Percentiles rank a stretch among this genome's conserved stretches.
phyloP scores from a whole-genome alignment of 352 stramenopile genomes.

The Phytophthora citricola region DNA sequence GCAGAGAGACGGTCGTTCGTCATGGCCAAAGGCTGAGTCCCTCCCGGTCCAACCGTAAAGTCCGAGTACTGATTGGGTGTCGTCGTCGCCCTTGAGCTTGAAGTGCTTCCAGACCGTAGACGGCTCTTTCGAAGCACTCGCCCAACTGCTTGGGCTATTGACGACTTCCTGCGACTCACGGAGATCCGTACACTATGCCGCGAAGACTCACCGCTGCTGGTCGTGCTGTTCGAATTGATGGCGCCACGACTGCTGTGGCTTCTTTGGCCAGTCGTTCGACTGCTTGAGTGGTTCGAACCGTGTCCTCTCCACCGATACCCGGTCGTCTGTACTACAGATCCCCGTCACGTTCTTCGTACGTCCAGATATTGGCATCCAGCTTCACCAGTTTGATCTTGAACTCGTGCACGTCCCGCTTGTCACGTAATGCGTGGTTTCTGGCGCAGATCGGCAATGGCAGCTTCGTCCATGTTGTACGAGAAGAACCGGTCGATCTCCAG shows the following conservation, averaged over 20 bases:
- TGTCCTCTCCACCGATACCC: conserved; percentile 35
- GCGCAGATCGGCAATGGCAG: conserved; percentile 47
- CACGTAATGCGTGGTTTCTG: conserved; percentile 55
- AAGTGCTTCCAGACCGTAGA: conserved; percentile 31
- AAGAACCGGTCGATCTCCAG: conserved; percentile 81
- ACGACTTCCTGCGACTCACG: conserved; percentile 35
- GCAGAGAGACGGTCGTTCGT: conserved; percentile 41
- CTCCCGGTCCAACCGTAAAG: conserved; percentile 31
- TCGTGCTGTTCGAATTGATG: conserved; percentile 44
- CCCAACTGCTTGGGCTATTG: conserved; percentile 41
- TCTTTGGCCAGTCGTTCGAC: conserved; percentile 24
- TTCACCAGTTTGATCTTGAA: conserved; percentile 80
- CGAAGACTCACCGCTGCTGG: conserved; percentile 41
- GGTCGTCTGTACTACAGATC: conserved; percentile 24
- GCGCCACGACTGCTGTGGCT: conserved; percentile 41
- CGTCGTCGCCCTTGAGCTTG: conserved; percentile 36
- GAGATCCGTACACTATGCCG: conserved; percentile 37
- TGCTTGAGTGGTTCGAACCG: conserved; percentile 43
- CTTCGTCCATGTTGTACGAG: conserved; percentile 71
- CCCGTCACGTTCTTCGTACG: conserved; percentile 50
- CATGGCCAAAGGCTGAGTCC: conserved; percentile 32
- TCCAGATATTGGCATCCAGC: conserved; percentile 83
- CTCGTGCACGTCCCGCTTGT: conserved; percentile 70
- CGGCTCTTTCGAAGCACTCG: conserved; percentile 48
- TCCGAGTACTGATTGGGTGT: conserved; percentile 47